Conservation (phyloP, 1,284 basidiomycete genomes). For the Cerioporus squamosus region DNA sequence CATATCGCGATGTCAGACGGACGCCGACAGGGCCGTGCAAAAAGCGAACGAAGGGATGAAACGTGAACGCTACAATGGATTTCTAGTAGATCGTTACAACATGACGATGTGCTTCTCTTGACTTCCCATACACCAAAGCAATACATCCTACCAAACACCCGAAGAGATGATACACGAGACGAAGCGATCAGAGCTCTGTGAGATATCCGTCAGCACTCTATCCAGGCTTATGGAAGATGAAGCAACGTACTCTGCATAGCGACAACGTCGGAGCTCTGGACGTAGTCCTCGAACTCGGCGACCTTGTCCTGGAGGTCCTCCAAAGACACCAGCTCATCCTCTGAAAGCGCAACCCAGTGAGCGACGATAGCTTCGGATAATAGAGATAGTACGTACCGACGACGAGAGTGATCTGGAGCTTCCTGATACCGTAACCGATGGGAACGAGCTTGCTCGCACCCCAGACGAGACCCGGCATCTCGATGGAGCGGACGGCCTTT, state of each 20-base stretch:
- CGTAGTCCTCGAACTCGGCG: conserved; percentile 89
- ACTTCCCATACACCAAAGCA: conserved; percentile 16
- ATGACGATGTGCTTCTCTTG: conserved; percentile 18
- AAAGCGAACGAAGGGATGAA: no score
- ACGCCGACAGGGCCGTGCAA: no score
- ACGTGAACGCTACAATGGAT: conserved; percentile 4
- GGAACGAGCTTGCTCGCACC: conserved; percentile 91
- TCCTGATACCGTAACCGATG: conserved; percentile 92
- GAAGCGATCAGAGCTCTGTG: conserved; percentile 18
- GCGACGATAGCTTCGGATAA: background rate
- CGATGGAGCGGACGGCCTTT: conserved; percentile 82
- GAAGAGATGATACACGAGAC: conserved; percentile 1
- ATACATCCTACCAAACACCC: conserved; percentile 11
- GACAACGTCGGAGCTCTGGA: conserved; percentile 92
- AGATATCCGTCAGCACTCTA: background rate
- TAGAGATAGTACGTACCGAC: conserved; percentile 68
- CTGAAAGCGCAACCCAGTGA: conserved; percentile 41
- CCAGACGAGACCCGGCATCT: conserved; percentile 95
- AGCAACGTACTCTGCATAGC: conserved; percentile 83
- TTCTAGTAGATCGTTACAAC: conserved; percentile 23
- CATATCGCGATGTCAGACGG: no score
- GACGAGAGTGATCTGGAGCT: conserved; percentile 94
- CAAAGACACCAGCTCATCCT: conserved; percentile 94
- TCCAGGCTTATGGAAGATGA: background rate
- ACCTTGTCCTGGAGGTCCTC: conserved; percentile 95